A percentile compares a stretch with the other conserved stretches of the same genome.
phyloP scores from a whole-genome alignment of 2,329 filamentous ascomycete genomes.

The Graphium sp. region DNA sequence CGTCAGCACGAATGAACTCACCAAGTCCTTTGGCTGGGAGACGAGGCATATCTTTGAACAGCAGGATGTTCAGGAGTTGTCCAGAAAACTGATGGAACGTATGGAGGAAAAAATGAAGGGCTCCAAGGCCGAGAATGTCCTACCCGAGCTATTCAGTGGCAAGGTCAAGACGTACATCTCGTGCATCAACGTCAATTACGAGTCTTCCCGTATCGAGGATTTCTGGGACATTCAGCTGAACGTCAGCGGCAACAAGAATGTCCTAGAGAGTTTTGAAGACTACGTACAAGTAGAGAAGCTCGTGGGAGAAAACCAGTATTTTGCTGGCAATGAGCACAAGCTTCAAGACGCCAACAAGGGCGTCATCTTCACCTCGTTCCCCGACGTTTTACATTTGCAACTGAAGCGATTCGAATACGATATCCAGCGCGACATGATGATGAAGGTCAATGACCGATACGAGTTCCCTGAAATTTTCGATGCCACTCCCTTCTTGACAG shows the following conservation, averaged over 20 bases:
- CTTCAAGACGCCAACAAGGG: constrained; percentile 95
- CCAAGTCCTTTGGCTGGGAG: constrained; percentile 95
- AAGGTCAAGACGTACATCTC: constrained; percentile 99
- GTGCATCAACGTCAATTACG: constrained; percentile 96
- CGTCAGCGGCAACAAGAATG: constrained; percentile 79
- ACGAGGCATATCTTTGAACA: constrained; percentile 96
- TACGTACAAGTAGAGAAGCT: constrained; percentile 95
- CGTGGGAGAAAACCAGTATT: constrained; percentile 97
- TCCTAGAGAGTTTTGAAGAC: constrained; percentile 89
- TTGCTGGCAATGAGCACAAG: constrained; percentile 75
- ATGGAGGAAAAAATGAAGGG: constrained; percentile 98
- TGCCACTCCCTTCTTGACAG: constrained; percentile 71
- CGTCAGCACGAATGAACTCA: constrained; percentile 83
- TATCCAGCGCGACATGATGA: constrained; percentile 89
- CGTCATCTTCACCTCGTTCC: constrained; percentile 92
- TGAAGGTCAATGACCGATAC: constrained; percentile 93
- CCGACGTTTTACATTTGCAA: constrained; percentile 84
- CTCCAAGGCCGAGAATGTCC: constrained; percentile 73
- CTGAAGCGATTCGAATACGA: constrained; percentile 98
- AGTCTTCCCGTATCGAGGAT: constrained; percentile 87
- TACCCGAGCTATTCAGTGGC: constrained; percentile 84
- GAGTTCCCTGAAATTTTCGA: constrained; percentile 78
- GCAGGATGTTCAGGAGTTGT: constrained; percentile 95
- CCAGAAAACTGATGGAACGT: constrained; percentile 90
- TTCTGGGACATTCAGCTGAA: constrained; percentile 99